A percentile compares a stretch with the other conserved stretches of the same genome.
These are phyloP conservation scores for Neurospora cerealis DNA, from an alignment of 495 filamentous ascomycete species.

Conservation along the genomic window DNA sequence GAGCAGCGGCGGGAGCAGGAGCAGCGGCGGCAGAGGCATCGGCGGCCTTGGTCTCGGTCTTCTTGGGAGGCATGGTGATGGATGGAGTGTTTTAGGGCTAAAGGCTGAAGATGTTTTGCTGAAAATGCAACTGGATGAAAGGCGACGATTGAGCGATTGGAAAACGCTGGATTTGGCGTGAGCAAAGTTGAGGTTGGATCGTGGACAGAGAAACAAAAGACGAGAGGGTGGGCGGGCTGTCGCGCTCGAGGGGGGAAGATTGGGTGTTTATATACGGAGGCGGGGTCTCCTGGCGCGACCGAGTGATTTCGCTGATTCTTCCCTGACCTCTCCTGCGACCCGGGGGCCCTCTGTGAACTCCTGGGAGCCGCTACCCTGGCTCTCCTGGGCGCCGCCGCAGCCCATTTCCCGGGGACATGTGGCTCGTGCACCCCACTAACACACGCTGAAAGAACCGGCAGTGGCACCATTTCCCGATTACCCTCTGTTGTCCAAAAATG, in stretches of 20 bases:
- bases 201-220: constrained; percentile 21
- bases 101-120: not conserved
- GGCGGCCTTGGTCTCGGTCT: constrained; percentile 29
- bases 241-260: constrained; percentile 35
- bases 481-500: not conserved
- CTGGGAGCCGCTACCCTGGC: not conserved
- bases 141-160: not conserved
- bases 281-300: constrained; percentile 26
- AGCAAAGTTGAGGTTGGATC: not conserved
- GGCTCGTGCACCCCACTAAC: constrained; percentile 14
- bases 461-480: not conserved
- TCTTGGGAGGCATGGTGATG: constrained; percentile 56
- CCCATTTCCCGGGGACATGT: constrained; percentile 12
- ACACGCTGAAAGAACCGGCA: not conserved
- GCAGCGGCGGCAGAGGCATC: not conserved
- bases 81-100: constrained; percentile 12
- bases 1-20: not conserved
- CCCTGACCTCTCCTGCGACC: constrained; percentile 6
- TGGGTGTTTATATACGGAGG: constrained; percentile 38
- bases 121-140: not conserved
- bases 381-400: not conserved
- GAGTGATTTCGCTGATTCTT: constrained; percentile 26
- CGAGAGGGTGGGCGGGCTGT: constrained; percentile 30
- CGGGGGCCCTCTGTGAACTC: not conserved
- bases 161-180: not conserved